These are phyloP conservation scores for Allomyces arbusculus DNA, from an alignment of 192 early-diverging fungal species.

Conservation along the genomic window DNA sequence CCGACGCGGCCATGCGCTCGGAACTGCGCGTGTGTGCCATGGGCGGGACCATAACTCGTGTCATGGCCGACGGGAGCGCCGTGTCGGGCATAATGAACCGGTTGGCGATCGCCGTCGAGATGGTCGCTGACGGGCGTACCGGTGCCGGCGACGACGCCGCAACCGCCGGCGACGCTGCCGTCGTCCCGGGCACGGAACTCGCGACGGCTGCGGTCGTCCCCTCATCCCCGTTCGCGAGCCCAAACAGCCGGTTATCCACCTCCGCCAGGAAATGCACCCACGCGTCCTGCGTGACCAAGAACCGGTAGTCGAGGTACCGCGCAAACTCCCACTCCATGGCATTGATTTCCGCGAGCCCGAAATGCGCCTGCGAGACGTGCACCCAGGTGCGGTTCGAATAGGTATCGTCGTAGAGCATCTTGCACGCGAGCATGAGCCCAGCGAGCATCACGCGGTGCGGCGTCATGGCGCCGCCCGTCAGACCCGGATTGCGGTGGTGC, in stretches of 20 bases:
- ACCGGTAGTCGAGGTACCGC: constrained; percentile 27
- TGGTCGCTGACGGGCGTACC: no score
- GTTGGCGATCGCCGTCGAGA: no score
- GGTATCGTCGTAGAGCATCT: constrained; percentile 46
- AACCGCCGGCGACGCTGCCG: no score
- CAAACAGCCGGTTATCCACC: constrained; percentile 9
- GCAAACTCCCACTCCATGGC: constrained; percentile 45
- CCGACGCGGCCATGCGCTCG: no score
- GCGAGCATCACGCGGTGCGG: constrained; percentile 44
- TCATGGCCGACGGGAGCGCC: no score
- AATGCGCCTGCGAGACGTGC: constrained; percentile 31
- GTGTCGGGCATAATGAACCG: no score
- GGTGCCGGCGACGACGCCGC: no score
- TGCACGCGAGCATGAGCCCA: constrained; percentile 42
- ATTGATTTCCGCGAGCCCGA: constrained; percentile 33
- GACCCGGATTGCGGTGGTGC: constrained; percentile 26
- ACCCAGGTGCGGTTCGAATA: constrained; percentile 50
- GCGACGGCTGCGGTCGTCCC: no score
- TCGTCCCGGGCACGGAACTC: no score
- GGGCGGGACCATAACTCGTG: no score
- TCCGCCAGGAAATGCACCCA: constrained; percentile 30
- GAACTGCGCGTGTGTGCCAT: no score
- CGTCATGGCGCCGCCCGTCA: constrained; percentile 24
- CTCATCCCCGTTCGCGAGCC: no score
- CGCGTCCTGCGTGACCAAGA: constrained; percentile 24